phyloP scores from a whole-genome alignment of 345 rosid genomes.

The Xanthoceras sorbifolium region DNA sequence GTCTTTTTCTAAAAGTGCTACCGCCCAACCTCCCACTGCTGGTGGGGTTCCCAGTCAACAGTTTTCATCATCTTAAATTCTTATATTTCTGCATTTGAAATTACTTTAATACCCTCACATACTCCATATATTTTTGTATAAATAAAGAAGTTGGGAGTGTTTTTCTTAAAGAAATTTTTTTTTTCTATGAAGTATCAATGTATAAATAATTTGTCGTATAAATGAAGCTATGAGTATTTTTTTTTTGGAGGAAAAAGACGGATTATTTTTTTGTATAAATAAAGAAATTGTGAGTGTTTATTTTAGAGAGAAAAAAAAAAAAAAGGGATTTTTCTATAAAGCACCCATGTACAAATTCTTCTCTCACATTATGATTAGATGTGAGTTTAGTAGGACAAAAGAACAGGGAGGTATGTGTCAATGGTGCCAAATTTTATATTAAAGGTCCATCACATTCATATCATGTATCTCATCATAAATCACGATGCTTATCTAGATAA shows the following conservation, averaged over 20 bases:
- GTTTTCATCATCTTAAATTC: neutral
- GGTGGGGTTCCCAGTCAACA: neutral
- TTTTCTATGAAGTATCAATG: too few species aligned
- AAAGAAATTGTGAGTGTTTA: too few species aligned
- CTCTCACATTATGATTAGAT: neutral
- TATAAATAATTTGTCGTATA: too few species aligned
- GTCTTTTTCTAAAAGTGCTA: slow-evolving; percentile 17
- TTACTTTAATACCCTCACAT: neutral
- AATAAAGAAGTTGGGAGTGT: too few species aligned
- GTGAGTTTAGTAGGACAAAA: neutral
- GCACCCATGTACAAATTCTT: neutral
- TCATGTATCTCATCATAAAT: too few species aligned
- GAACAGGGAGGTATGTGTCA: neutral
- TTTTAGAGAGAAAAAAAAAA: too few species aligned
- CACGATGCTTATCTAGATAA: neutral
- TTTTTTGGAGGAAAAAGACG: too few species aligned
- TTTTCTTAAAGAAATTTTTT: too few species aligned
- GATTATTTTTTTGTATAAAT: too few species aligned
- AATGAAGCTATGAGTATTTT: too few species aligned
- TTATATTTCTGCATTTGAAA: neutral
- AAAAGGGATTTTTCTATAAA: neutral
- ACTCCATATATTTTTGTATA: too few species aligned
- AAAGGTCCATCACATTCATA: neutral
- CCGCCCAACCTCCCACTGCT: slow-evolving; percentile 22
- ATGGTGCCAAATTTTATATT: slow-evolving; percentile 11